phyloP scores from a whole-genome alignment of 108 stramenopile genomes.

The Fistulifera pelliculosa region DNA sequence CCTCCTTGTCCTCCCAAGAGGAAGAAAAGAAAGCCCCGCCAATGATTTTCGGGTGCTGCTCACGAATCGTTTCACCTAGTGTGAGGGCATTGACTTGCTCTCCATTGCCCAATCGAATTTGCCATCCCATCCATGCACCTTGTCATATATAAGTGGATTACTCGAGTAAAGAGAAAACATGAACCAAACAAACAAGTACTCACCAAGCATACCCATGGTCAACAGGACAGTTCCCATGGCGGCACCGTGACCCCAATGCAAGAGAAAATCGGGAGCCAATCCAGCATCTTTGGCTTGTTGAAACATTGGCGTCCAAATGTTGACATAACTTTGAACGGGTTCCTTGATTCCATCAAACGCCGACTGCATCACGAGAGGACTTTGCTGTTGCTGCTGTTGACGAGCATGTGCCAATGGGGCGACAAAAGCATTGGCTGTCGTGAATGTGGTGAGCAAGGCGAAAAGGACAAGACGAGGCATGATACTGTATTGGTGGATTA shows the following conservation, averaged over 20 bases:
- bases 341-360: slow-evolving; percentile 24
- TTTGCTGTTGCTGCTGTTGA: not conserved
- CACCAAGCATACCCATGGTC: slow-evolving; percentile 27
- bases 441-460: too few species aligned
- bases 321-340: slow-evolving; percentile 29
- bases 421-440: too few species aligned
- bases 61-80: slow-evolving; percentile 42
- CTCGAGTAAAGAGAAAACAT: not conserved
- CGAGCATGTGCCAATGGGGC: too few species aligned
- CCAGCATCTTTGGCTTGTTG: slow-evolving; percentile 24
- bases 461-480: too few species aligned
- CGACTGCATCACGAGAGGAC: slow-evolving; percentile 11
- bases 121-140: slow-evolving; percentile 29
- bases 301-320: slow-evolving; percentile 36
- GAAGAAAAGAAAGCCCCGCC: slow-evolving; percentile 40
- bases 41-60: slow-evolving; percentile 38
- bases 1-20: slow-evolving; percentile 46
- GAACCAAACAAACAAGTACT: too few species aligned
- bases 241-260: slow-evolving; percentile 37
- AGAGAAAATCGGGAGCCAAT: slow-evolving; percentile 25
- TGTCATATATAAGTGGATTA: not conserved
- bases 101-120: slow-evolving; percentile 38
- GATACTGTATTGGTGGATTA: too few species aligned
- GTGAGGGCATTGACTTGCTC: slow-evolving; percentile 30
- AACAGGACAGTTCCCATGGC: slow-evolving; percentile 34